Percentiles rank a stretch among this genome's conserved stretches.
phyloP scores from a whole-genome alignment of 2,329 filamentous ascomycete genomes.

The Ophiostoma tasmaniense region DNA sequence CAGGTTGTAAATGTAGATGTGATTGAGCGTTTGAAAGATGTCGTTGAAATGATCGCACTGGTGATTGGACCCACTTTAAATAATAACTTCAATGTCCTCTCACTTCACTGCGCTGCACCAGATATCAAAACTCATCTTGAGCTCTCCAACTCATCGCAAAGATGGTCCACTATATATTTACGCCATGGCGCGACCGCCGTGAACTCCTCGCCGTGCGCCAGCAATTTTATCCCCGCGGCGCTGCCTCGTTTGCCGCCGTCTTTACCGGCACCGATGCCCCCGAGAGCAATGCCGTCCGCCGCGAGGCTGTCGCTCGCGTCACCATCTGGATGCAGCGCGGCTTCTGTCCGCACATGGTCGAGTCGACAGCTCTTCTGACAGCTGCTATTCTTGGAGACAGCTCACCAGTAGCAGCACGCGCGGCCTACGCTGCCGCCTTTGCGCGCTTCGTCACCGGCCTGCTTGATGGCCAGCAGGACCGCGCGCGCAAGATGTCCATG shows the following conservation, averaged over 20 bases:
- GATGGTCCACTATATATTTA: slow-evolving; percentile 66
- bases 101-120: not conserved
- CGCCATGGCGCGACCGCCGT: slow-evolving; percentile 58
- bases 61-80: not conserved
- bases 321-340: slow-evolving; percentile 64
- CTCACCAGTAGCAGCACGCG: slow-evolving; percentile 22
- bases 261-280: not conserved
- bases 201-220: slow-evolving; percentile 59
- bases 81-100: not conserved
- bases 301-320: slow-evolving; percentile 48
- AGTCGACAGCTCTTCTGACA: slow-evolving; percentile 66
- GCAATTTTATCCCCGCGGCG: slow-evolving; percentile 49
- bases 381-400: slow-evolving; percentile 61
- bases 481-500: slow-evolving; percentile 62
- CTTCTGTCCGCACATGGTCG: slow-evolving; percentile 68
- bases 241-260: not conserved
- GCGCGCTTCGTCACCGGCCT: slow-evolving; percentile 67
- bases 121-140: not conserved
- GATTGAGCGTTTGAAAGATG: not conserved
- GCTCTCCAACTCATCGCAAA: not conserved
- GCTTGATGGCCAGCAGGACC: slow-evolving; percentile 63
- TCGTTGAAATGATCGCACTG: not conserved
- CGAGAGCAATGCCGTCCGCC: slow-evolving; percentile 26
- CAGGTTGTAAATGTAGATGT: not conserved
- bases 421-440: slow-evolving; percentile 63